phyloP scores from a whole-genome alignment of 2,329 filamentous ascomycete species.

The Neopestalotiopsis sp. region DNA sequence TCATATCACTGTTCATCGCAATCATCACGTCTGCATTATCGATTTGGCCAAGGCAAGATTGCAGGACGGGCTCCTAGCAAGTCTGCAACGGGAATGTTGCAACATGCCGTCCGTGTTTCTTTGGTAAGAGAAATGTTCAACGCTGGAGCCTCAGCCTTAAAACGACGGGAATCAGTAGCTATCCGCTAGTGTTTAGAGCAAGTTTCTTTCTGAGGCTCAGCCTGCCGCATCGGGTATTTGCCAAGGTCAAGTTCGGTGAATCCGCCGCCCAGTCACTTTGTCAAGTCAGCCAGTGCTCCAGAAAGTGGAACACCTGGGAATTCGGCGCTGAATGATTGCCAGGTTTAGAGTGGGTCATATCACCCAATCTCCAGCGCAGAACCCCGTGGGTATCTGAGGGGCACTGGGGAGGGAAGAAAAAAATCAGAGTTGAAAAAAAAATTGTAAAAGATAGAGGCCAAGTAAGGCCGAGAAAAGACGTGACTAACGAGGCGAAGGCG shows the following conservation, averaged over 20 bases:
- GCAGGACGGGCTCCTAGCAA: not conserved
- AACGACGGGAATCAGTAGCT: not conserved
- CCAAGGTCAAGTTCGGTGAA: slow-evolving; percentile 1
- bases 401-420: not conserved
- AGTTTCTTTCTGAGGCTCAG: not conserved
- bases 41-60: not conserved
- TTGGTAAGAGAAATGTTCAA: not conserved
- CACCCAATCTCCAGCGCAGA: not conserved
- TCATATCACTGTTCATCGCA: not conserved
- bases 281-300: too few species aligned
- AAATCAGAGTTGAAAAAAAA: not conserved
- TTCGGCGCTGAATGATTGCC: not conserved
- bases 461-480: not conserved
- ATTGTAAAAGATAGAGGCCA: not conserved
- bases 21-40: not conserved
- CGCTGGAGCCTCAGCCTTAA: not conserved
- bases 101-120: not conserved
- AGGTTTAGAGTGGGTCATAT: not conserved
- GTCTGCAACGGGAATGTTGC: not conserved
- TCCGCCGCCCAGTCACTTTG: not conserved
- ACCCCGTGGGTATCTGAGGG: not conserved
- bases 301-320: not conserved
- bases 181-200: slow-evolving; percentile 1
- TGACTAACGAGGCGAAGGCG: slow-evolving; percentile 1
- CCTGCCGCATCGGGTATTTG: not conserved